Base-by-base conservation (phyloP, 2,329 filamentous ascomycete genomes). In the Colletotrichum scovillei region DNA sequence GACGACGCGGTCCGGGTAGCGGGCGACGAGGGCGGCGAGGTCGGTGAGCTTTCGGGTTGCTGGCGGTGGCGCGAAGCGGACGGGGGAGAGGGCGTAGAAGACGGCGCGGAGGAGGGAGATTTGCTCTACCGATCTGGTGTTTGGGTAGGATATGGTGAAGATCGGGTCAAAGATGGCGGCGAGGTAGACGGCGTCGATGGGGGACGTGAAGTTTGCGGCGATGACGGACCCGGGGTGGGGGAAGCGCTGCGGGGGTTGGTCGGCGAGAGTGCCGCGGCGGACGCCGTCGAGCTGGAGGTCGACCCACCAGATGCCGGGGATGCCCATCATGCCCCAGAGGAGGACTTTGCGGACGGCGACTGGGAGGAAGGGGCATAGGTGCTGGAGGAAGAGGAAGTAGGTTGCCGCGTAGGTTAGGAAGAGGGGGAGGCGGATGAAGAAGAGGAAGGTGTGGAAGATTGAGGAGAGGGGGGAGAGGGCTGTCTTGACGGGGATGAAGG, bases 261-360 rank as follows among this genome's bases (percentile, higher is more conserved):
- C 92, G 59, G 93, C 92, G 38, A 97, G 87, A 30, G 93, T 95
- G 85, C 97, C 97, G 84, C 95, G 94, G 84, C 94, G 95, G 67
- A 99, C 97, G 72, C 96, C 96, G 81, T 99, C 97, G 76, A 99
- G 94, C 82, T 98, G 96, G n/a, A 99, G 87, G 83, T 99, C 97
- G 69, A 98, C 92, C 96, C 96, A 98, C 95, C 95, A 98, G 71
- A 99, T 94, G 32, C 97, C 96, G 0, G 95, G 95, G 72, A 97
- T 93, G 49, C 92, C 93, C 77, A 99, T 90, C 76, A 98, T 90
- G 74, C 91, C 89, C 96, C 97, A 98, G 66, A 98, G 85, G 62
- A 95, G 91, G 14, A 94, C 91, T 84, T 98, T 98, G 79, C 95
- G 95, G 56, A 92, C 79, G 72, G 87, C 81, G 38, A 85, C 83